These are phyloP conservation scores for Auriscalpium microsporum DNA, from an alignment of 768 basidiomycete genomes.

Conservation along the genomic window DNA sequence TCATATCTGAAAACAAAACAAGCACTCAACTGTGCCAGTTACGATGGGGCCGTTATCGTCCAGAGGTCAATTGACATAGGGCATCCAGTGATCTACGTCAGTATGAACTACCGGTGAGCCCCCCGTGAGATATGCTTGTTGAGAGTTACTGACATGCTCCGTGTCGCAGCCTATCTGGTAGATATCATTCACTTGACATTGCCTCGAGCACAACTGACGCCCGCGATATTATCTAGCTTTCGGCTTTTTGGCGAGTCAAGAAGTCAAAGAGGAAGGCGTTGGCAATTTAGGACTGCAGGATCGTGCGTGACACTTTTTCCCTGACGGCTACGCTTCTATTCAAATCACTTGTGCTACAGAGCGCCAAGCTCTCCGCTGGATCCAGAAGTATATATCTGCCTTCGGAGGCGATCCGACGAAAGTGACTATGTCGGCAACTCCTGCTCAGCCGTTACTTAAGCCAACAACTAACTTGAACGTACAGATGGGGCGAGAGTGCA, in stretches of 20 bases:
- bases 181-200: not conserved
- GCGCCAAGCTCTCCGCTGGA: conserved; percentile 31
- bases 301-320: conserved; percentile 2
- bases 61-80: conserved; percentile 34
- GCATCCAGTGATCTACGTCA: conserved; percentile 42
- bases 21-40: conserved; percentile 19
- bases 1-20: not conserved
- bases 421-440: conserved; percentile 18
- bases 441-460: too few species aligned
- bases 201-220: too few species aligned
- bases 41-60: conserved; percentile 38
- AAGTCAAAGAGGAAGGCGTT: conserved; percentile 10
- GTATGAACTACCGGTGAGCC: conserved; percentile 42
- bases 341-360: conserved; percentile 10
- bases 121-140: not conserved
- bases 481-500: conserved; percentile 28
- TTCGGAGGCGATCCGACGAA: conserved; percentile 34
- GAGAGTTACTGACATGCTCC: not conserved
- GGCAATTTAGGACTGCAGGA: conserved; percentile 15
- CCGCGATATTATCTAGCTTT: not conserved
- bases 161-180: not conserved
- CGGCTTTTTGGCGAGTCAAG: conserved; percentile 10
- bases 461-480: not conserved
- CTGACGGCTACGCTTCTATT: too few species aligned
- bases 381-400: conserved; percentile 30